Conservation (phyloP, 2,329 filamentous ascomycete species). For the Fusarium sulawesiense region DNA sequence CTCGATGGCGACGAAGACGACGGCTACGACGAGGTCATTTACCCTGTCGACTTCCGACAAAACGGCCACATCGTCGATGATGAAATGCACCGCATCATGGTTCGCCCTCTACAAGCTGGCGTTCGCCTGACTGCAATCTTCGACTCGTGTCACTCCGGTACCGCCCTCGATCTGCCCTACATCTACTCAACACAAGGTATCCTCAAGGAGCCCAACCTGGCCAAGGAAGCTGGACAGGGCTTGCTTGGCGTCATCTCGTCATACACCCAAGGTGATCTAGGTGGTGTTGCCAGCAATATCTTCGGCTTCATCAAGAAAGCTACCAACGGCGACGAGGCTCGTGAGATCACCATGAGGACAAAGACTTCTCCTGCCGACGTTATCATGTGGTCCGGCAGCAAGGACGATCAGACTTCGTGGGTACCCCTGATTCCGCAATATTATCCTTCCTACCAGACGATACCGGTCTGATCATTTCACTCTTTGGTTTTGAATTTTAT, state of each 20-base stretch:
- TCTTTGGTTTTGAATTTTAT: slow-evolving; percentile 14
- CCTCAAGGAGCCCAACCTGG: slow-evolving; percentile 75
- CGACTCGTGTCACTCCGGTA: slow-evolving; percentile 75
- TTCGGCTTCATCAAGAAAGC: slow-evolving; percentile 91
- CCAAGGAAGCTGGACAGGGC: slow-evolving; percentile 74
- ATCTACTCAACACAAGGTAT: slow-evolving; percentile 76
- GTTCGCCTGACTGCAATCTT: slow-evolving; percentile 72
- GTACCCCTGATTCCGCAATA: slow-evolving; percentile 55
- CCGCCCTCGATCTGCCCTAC: slow-evolving; percentile 74
- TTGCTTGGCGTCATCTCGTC: slow-evolving; percentile 69
- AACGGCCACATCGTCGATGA: slow-evolving; percentile 87
- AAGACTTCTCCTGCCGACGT: slow-evolving; percentile 97
- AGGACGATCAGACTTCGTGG: slow-evolving; percentile 94
- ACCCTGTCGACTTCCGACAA: slow-evolving; percentile 83
- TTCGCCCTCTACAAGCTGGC: slow-evolving; percentile 65
- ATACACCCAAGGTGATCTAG: slow-evolving; percentile 78
- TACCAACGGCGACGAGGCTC: slow-evolving; percentile 81
- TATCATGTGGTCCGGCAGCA: slow-evolving; percentile 97
- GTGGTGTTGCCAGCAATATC: slow-evolving; percentile 82
- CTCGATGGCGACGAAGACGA: slow-evolving; percentile 84
- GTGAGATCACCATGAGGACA: slow-evolving; percentile 82
- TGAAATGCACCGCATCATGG: slow-evolving; percentile 82
- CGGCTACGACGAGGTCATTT: slow-evolving; percentile 85
- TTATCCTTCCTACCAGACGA: slow-evolving; percentile 27
- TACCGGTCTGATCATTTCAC: slow-evolving; percentile 25